Percentiles rank a stretch among this genome's conserved stretches.
These are phyloP conservation scores for Chondrostereum purpureum DNA, from an alignment of 1,284 basidiomycete genomes.

Conservation along the genomic window DNA sequence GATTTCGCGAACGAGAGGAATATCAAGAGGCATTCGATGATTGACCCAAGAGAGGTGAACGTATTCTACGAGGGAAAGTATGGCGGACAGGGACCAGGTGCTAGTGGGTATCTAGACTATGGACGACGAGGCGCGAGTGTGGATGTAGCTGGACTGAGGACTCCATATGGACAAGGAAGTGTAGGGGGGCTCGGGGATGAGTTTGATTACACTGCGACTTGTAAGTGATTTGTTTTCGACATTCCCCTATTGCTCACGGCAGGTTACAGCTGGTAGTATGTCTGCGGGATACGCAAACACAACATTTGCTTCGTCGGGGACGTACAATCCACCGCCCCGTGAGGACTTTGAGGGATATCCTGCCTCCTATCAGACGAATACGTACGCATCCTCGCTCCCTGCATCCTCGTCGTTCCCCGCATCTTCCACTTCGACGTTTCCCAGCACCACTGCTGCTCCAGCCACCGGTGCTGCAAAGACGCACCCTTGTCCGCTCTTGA, in stretches of 20 bases:
- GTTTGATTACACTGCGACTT: neutral
- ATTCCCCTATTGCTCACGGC: too few species aligned
- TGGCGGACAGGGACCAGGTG: neutral
- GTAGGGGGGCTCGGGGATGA: neutral
- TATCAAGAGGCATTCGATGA: constrained; percentile 6
- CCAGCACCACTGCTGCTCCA: constrained; percentile 11
- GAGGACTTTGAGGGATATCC: neutral
- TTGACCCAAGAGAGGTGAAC: constrained; percentile 2
- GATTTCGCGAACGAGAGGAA: constrained; percentile 28
- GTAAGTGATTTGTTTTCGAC: too few species aligned
- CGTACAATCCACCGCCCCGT: neutral
- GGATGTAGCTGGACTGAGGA: neutral
- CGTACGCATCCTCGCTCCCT: neutral
- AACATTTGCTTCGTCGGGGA: neutral
- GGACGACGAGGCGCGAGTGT: neutral
- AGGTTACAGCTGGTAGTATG: neutral
- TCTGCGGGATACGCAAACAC: constrained; percentile 3
- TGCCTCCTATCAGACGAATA: neutral
- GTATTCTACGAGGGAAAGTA: constrained; percentile 4
- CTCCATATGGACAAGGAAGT: neutral
- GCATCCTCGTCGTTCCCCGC: neutral
- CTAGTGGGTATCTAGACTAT: neutral
- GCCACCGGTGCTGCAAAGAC: constrained; percentile 23
- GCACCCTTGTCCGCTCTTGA: constrained; percentile 71
- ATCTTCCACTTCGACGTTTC: constrained; percentile 5